These are phyloP conservation scores for Cynara cardunculus DNA, from an alignment of 129 eudicot genomes.

Conservation along the genomic window DNA sequence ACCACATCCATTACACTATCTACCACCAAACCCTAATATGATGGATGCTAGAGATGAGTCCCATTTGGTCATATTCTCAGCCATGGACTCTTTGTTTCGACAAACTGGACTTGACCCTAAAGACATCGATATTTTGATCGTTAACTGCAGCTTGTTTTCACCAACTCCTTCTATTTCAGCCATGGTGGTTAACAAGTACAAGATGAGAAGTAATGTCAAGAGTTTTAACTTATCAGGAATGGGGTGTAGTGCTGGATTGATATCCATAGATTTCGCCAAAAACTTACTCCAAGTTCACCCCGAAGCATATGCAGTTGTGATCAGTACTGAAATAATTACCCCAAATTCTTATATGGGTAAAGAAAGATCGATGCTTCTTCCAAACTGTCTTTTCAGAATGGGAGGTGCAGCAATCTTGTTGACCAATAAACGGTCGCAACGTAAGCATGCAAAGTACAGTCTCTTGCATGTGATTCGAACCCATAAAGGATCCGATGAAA, in stretches of 20 bases:
- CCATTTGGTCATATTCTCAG: constrained; percentile 24
- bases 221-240: constrained; percentile 33
- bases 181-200: constrained; percentile 30
- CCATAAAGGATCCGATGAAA: constrained; percentile 29
- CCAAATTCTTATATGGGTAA: constrained; percentile 31
- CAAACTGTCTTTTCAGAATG: constrained; percentile 35
- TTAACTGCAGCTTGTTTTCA: constrained; percentile 37
- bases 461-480: constrained; percentile 33
- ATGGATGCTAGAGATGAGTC: constrained; percentile 24
- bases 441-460: constrained; percentile 26
- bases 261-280: constrained; percentile 28
- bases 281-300: constrained; percentile 30
- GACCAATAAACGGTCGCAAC: constrained; percentile 23
- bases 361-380: constrained; percentile 42
- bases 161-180: constrained; percentile 38
- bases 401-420: constrained; percentile 34
- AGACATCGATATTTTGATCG: constrained; percentile 34
- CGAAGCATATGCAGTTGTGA: constrained; percentile 24
- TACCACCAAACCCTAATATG: constrained; percentile 22
- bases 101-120: constrained; percentile 25
- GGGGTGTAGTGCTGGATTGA: constrained; percentile 41
- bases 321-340: constrained; percentile 34
- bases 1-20: constrained; percentile 20
- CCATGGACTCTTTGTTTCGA: constrained; percentile 25
- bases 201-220: constrained; percentile 25